phyloP scores from a whole-genome alignment of 768 basidiomycete genomes.

The Podaxis sp. region DNA sequence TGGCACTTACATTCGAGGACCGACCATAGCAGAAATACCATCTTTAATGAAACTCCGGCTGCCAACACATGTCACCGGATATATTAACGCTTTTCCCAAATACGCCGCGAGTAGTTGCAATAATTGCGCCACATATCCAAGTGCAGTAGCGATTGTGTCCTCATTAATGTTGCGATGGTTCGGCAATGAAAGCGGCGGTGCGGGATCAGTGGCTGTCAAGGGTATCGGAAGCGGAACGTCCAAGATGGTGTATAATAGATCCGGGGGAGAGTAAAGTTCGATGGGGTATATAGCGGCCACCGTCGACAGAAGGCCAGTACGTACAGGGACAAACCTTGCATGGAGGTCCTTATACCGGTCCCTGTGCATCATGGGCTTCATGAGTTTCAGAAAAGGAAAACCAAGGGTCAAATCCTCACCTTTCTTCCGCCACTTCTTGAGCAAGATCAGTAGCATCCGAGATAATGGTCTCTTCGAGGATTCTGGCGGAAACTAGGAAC shows the following conservation, averaged over 20 bases:
- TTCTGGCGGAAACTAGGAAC: constrained; percentile 34
- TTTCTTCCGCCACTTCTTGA: constrained; percentile 14
- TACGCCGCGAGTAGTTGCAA: constrained; percentile 80
- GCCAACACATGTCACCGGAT: constrained; percentile 87
- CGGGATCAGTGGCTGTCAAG: constrained; percentile 65
- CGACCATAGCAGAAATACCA: constrained; percentile 91
- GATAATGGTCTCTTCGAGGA: constrained; percentile 16
- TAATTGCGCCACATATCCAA: constrained; percentile 88
- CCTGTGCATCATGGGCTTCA: constrained; percentile 32
- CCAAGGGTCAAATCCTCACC: constrained; percentile 18
- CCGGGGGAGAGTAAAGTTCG: constrained; percentile 75
- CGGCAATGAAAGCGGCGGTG: constrained; percentile 70
- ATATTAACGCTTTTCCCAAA: constrained; percentile 69
- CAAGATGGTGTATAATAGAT: constrained; percentile 87
- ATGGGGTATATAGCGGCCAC: constrained; percentile 86
- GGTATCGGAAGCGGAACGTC: constrained; percentile 91
- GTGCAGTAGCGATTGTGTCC: constrained; percentile 80
- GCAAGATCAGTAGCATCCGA: constrained; percentile 3
- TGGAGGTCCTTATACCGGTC: constrained; percentile 41
- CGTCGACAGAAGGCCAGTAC: constrained; percentile 62
- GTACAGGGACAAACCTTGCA: constrained; percentile 44
- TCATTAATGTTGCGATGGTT: constrained; percentile 74
- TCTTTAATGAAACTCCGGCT: constrained; percentile 91
- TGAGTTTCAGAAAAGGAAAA: not conserved
- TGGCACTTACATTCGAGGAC: constrained; percentile 78